A percentile compares a stretch with the other conserved stretches of the same genome.
Evolutionary conservation across 495 filamentous ascomycete genomes (phyloP).

Genomic region (Aspergillus bertholletiae): DNA sequence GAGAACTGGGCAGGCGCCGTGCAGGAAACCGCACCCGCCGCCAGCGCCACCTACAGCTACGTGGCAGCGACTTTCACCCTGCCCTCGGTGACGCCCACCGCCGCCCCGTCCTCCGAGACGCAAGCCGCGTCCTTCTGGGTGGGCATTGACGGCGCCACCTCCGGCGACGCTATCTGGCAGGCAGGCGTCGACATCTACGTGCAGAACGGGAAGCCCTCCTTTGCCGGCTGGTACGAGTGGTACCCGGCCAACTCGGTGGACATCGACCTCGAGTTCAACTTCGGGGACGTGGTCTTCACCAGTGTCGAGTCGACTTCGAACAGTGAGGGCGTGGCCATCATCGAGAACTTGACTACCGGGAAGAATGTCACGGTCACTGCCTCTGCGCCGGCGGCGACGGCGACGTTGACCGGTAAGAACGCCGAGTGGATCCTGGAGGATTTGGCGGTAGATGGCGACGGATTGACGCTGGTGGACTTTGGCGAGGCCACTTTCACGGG

Average conservation of each 20-base stretch:
- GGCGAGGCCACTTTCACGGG: conserved; percentile 40
- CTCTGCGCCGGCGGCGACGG: conserved; percentile 9
- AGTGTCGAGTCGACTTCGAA: conserved; percentile 40
- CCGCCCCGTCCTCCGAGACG: conserved; percentile 31
- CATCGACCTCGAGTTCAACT: conserved; percentile 45
- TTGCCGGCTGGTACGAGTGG: conserved; percentile 57
- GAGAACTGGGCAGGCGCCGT: conserved; percentile 51
- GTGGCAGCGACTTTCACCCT: conserved; percentile 46
- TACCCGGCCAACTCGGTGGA: conserved; percentile 45
- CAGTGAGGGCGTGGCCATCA: conserved; percentile 36
- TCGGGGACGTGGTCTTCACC: conserved; percentile 47
- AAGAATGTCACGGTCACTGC: conserved; percentile 26
- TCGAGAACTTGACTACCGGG: conserved; percentile 48
- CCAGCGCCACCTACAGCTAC: conserved; percentile 33
- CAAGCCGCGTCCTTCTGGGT: conserved; percentile 52
- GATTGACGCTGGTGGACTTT: conserved; percentile 48
- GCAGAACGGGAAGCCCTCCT: conserved; percentile 25
- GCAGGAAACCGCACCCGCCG: conserved; percentile 16
- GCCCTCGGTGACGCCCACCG: conserved; percentile 35
- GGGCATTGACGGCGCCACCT: conserved; percentile 50
- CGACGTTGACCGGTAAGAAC: conserved; percentile 40
- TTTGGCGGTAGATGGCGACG: conserved; percentile 30
- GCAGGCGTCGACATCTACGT: conserved; percentile 53
- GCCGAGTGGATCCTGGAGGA: conserved; percentile 60
- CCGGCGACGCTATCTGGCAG: conserved; percentile 45